Evolutionary conservation across 129 eudicot genomes (phyloP), one percentile per base, ranked within the genome.

Genomic region (Chrysanthemum makinoi): DNA sequence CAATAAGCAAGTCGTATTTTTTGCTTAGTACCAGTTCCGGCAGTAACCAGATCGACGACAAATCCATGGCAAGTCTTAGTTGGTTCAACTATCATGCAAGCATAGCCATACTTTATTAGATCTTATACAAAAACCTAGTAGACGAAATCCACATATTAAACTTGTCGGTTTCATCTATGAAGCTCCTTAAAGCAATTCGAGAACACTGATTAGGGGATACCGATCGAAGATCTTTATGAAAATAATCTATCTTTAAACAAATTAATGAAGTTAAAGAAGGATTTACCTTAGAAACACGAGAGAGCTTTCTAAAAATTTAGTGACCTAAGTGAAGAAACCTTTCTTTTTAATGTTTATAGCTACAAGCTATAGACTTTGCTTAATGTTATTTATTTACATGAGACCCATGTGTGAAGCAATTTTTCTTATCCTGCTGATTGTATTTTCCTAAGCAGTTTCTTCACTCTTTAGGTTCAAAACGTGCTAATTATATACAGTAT

Each of bases 11-110:
- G 39, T 33, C 39, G 26, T 55, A 22, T 0, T 7, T 60, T 53
- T 17, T 49, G 60, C 65, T 72, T 72, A 26, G 28, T 26, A 72
- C 68, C 76, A 60, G 18, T 72, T 60, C 76, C 7, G 30, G 30
- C 28, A 3, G 28, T 60, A 60, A 60, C 56, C 44, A 60, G 48
- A 60, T n/a, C 5, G 68, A 47, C 12, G 68, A 60, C 59, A 60
- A 52, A 72, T 72, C 76, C 28, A 60, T 12, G 43, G 35, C 68
- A 30, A 5, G 44, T 28, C 18, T 48, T 59, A 18, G 48, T 60
- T 0, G 6, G 28, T 48, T 8, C 20, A 18, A 24, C 17, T 17
- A 10, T 20, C 53, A 53, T 72, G 58, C 75, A 59, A 44, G 24
- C 20, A 22, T 6, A 14, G n/a, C 14, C 18, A 3, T 1, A 28